Evolutionary conservation across 148 eudicot genomes (phyloP).

Genomic region (Rhododendron henanense): DNA sequence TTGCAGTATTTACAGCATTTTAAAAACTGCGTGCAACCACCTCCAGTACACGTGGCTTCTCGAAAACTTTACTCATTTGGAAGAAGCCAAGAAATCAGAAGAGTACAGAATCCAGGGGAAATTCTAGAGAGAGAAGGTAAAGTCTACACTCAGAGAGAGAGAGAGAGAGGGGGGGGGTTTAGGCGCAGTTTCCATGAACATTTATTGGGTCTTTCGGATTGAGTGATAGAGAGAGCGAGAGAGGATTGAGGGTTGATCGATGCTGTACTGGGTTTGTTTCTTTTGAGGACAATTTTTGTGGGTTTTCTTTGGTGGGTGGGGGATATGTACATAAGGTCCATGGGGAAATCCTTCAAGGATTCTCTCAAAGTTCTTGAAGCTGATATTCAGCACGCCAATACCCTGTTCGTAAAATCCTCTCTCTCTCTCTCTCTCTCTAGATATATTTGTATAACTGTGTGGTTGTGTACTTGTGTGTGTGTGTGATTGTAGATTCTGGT

Average conservation of each 20-base stretch:
- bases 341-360: conserved; percentile 91
- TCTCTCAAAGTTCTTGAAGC: conserved; percentile 97
- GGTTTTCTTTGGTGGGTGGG: not conserved
- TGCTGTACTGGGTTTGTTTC: not conserved
- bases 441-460: not conserved
- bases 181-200: not conserved
- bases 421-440: not conserved
- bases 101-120: not conserved
- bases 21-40: conserved; percentile 4
- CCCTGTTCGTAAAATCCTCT: conserved; percentile 44
- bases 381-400: conserved; percentile 96
- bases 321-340: conserved; percentile 55
- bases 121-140: conserved; percentile 5
- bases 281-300: conserved; percentile 11
- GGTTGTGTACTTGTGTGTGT: not conserved
- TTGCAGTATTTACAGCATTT: not conserved
- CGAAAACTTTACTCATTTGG: not conserved
- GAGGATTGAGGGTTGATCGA: not conserved
- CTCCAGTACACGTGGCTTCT: conserved; percentile 21
- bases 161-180: not conserved
- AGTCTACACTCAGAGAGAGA: not conserved
- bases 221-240: not conserved
- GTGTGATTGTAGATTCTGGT: not conserved
- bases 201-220: not conserved
- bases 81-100: not conserved